A percentile compares a stretch with the other conserved stretches of the same genome.
Evolutionary conservation across 2,329 filamentous ascomycete genomes (phyloP).

Genomic region (Colletotrichum sp.): DNA sequence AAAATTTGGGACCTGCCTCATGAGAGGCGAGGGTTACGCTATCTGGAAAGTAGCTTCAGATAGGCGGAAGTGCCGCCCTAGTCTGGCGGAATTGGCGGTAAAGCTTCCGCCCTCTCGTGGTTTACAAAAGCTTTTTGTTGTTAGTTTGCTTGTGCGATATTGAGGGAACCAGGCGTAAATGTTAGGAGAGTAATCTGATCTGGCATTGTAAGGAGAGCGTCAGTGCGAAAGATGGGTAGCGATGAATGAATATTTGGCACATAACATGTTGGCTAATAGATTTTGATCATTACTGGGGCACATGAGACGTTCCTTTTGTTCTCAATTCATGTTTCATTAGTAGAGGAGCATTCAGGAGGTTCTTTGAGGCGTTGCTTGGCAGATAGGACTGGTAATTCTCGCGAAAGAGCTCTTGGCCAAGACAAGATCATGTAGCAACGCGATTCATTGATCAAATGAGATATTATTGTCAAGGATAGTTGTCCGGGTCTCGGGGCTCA

Average conservation of each 20-base stretch:
- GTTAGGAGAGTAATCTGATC: not conserved
- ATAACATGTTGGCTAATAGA: not conserved
- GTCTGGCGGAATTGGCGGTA: not conserved
- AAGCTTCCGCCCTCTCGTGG: not conserved
- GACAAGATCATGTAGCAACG: not conserved
- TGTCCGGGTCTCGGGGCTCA: not conserved
- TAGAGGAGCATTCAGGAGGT: not conserved
- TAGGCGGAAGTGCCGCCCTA: not conserved
- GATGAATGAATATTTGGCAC: not conserved
- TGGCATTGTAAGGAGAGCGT: not conserved
- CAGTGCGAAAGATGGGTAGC: not conserved
- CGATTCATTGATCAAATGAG: not conserved
- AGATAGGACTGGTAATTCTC: not conserved
- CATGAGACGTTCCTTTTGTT: not conserved
- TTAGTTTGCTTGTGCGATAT: not conserved
- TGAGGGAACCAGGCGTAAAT: not conserved
- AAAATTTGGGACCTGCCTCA: not conserved
- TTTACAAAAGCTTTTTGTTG: not conserved
- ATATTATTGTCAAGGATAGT: not conserved
- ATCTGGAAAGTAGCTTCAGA: not conserved
- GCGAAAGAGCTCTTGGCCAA: not conserved
- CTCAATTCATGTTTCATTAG: not conserved
- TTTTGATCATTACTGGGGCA: not conserved
- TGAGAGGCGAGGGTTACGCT: not conserved
- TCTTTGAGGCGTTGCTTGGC: not conserved